Evolutionary conservation across 371 early-diverging fungal genomes (phyloP).

Genomic region (Apophysomyces variabilis): DNA sequence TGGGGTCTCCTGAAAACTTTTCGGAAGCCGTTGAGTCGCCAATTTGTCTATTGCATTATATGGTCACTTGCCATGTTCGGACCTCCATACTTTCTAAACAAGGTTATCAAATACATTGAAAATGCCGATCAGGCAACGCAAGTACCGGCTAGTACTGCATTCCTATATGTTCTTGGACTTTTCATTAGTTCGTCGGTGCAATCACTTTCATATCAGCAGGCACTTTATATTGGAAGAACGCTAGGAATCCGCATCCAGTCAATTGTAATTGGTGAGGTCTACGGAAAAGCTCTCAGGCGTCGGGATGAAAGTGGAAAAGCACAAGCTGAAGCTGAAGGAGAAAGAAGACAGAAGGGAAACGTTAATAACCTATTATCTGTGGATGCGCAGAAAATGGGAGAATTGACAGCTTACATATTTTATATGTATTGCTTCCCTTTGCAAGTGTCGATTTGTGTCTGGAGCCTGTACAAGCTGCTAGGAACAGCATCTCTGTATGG

Average conservation of each 20-base stretch:
- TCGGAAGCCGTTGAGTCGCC: conserved; percentile 35
- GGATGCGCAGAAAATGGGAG: conserved; percentile 61
- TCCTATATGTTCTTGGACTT: conserved; percentile 63
- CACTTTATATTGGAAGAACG: conserved; percentile 60
- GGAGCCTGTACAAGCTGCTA: conserved; percentile 65
- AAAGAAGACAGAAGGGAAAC: conserved; percentile 43
- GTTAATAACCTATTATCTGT: conserved; percentile 60
- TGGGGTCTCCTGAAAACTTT: conserved; percentile 40
- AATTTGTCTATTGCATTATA: conserved; percentile 50
- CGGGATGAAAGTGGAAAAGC: conserved; percentile 46
- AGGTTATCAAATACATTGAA: conserved; percentile 61
- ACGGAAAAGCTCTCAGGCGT: conserved; percentile 58
- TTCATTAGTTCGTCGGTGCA: conserved; percentile 54
- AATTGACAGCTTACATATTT: conserved; percentile 56
- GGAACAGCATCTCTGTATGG: conserved; percentile 71
- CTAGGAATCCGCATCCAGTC: conserved; percentile 59
- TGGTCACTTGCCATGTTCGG: conserved; percentile 58
- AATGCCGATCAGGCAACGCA: conserved; percentile 32
- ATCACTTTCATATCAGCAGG: conserved; percentile 54
- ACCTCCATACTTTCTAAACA: conserved; percentile 62
- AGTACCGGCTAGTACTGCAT: conserved; percentile 45
- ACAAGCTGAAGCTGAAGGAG: conserved; percentile 20
- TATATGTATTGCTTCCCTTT: conserved; percentile 65
- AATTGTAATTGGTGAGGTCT: conserved; percentile 65
- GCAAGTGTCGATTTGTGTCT: conserved; percentile 60